Base-by-base conservation (phyloP, 2,329 filamentous ascomycete genomes). In the Dothiorella sarmentorum region DNA sequence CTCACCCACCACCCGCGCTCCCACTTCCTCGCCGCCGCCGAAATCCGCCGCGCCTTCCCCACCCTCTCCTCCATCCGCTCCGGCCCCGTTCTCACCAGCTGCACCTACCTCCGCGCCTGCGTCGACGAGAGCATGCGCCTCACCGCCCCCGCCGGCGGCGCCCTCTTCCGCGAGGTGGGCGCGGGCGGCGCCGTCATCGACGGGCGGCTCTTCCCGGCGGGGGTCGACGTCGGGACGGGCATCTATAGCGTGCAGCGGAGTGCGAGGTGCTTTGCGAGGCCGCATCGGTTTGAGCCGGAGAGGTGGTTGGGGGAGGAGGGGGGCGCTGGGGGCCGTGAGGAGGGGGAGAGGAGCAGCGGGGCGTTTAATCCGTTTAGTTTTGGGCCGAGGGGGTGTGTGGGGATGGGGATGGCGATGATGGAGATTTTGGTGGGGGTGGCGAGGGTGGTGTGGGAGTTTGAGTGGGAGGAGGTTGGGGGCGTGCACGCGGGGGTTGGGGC, bases 341-440 rank as follows among this genome's bases (percentile, higher is more conserved):
- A 20, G 7, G 35, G 15, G 7, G 37, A 11, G 7, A 55, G 22
- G n/a, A 20, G 27, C 22, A 18, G 11, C 22, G 17, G 9, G 4
- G n/a, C 17, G 15, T 93, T 89, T 72, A 90, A 86, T 62, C 87
- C 90, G 2, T 91, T 90, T 65, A 85, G 82, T 42, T 76, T 90
- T 61, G 88, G 88, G 0, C 84, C 86, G 0, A 75, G 87, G 10
- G 86, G 86, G 1, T 91, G 88, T 67, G 88, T 90, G 58, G 88
- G 87, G 0, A 90, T 89, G 77, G 81, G 81, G 0, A 72, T 89
- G 44, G 86, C 86, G 2, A 10, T 38, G 29, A 24, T 9, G 6
- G 85, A 87, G 75, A 83, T 87, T 79, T 80, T 74, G 61, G 79
- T 80, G 9, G 79, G 82, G 2, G 63, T 87, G 51, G 84, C 83